Evolutionary conservation across 129 eudicot species (phyloP), one percentile per base, ranked within the genome.

Genomic region (Artemisia argyi): DNA sequence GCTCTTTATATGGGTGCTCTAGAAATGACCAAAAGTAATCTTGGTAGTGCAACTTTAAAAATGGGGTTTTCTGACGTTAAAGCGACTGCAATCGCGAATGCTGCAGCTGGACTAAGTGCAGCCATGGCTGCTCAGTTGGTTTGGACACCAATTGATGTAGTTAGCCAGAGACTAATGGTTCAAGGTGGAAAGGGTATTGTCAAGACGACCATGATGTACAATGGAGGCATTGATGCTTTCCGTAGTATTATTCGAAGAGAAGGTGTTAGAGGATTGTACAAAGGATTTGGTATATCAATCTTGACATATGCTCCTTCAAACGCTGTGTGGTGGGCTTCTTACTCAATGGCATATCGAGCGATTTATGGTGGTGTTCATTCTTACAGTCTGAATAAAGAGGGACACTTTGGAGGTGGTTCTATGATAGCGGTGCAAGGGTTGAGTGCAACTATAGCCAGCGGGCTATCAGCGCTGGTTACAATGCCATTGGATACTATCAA

Each of bases 91-190:
- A 67, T 88, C 26, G 86, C 91, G 26, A 88, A 81, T 63, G 91
- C 85, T 20, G 86, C 83, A 0, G 96, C 82, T 16, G 96, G 96
- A 1, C 49, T 88, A 14, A 83, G 82, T 28, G 91, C 96, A 15
- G 78, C 96, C 49, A 73, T 85, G 87, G 91, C 87, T 10, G 86
- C 91, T 7, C 91, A 88, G 26, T 18, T 88, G 79, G 89, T 85
- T n/a, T 85, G 96, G 96, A 92, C 97, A 12, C 97, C 96, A 1
- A 62, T 89, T 48, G 97, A 92, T 73, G 97, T 92, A 12, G 82
- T 92, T 32, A 92, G 96, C 76, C 97, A 92, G 78, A 84, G 96
- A 32, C 64, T 92, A 13, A 92, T 89, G 98, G 89, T 86, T 13
- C 97, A 92, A 66, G 94, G 91, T 1, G 81, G 86, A 28, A 52